Conservation (phyloP, 2,329 filamentous ascomycete genomes). For the Coniochaeta pulveracea region DNA sequence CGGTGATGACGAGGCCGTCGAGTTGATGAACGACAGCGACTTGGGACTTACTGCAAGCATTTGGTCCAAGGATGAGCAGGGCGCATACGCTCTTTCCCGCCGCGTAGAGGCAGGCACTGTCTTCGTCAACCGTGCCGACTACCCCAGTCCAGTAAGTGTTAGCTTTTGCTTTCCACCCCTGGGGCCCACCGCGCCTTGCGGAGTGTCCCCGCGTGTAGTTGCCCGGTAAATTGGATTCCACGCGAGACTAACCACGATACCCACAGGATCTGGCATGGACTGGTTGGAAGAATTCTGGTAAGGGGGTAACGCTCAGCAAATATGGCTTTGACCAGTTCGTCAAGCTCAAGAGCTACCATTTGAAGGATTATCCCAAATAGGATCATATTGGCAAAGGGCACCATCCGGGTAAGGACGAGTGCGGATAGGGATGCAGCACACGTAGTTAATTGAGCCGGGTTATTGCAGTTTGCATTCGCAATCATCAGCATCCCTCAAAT, state of each 20-base stretch:
- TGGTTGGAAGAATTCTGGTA: constrained; percentile 94
- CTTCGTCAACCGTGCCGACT: constrained; percentile 92
- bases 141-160: constrained; percentile 69
- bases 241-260: background rate
- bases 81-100: constrained; percentile 66
- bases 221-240: background rate
- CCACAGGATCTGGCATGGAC: constrained; percentile 84
- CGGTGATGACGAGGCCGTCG: constrained; percentile 68
- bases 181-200: too few relatives aligned
- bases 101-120: constrained; percentile 87
- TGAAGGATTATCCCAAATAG: constrained; percentile 69
- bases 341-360: constrained; percentile 89
- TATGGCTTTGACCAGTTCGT: constrained; percentile 95
- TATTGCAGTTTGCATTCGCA: too few relatives aligned
- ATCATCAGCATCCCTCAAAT: too few relatives aligned
- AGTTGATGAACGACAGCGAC: constrained; percentile 87
- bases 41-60: constrained; percentile 94
- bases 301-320: constrained; percentile 76
- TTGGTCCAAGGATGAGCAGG: constrained; percentile 80
- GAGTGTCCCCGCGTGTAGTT: too few relatives aligned
- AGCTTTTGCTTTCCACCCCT: background rate
- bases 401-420: too few relatives aligned
- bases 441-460: too few relatives aligned
- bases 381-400: too few relatives aligned
- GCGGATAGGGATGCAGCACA: too few relatives aligned